Conservation (phyloP, 306 rosid species). For the Trifolium fragiferum region DNA sequence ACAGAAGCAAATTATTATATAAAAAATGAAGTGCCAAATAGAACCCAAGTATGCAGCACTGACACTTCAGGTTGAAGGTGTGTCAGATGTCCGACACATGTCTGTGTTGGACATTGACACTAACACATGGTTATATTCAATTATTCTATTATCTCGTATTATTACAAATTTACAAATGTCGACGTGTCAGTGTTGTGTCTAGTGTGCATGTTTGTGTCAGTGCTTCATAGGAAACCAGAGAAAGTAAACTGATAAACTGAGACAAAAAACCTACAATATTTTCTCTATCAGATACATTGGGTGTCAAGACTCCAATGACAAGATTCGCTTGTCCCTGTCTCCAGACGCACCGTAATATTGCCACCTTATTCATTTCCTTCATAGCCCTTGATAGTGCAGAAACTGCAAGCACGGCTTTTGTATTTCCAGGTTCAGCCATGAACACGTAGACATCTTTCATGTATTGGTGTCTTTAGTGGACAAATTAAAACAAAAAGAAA, state of each 20-base stretch:
- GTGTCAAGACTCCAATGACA: conserved; percentile 78
- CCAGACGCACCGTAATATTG: conserved; percentile 89
- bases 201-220: too few relatives aligned
- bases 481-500: conserved; percentile 34
- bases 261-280: conserved; percentile 61
- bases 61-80: too few relatives aligned
- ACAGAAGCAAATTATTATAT: conserved; percentile 32
- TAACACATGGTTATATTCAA: too few relatives aligned
- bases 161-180: too few relatives aligned
- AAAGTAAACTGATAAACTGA: conserved; percentile 1
- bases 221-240: neutral
- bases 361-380: conserved; percentile 87
- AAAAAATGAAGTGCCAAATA: conserved; percentile 22
- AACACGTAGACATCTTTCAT: conserved; percentile 85
- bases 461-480: conserved; percentile 65
- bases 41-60: too few relatives aligned
- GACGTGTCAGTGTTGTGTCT: too few relatives aligned
- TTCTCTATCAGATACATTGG: conserved; percentile 66
- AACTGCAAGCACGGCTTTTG: conserved; percentile 66
- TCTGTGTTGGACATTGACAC: too few relatives aligned
- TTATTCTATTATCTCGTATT: too few relatives aligned
- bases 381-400: conserved; percentile 92
- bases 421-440: conserved; percentile 76
- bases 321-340: conserved; percentile 79
- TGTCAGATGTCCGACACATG: too few relatives aligned